Evolutionary conservation across 1,284 basidiomycete genomes (phyloP).

Genomic region (Malassezia furfur): DNA sequence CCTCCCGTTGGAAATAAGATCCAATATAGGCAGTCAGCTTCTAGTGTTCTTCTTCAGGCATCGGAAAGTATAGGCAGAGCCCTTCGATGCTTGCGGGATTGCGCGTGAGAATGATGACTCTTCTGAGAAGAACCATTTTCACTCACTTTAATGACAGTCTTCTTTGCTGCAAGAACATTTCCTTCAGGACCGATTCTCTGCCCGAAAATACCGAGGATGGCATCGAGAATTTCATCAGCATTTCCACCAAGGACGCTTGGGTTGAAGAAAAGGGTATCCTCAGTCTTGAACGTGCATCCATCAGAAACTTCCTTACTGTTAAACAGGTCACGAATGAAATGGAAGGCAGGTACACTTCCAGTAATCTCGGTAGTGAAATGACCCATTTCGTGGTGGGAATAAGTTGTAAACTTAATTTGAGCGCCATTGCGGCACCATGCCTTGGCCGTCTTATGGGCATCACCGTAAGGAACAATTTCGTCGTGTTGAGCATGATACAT

Average conservation of each 20-base stretch:
- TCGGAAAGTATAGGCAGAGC: constrained; percentile 6
- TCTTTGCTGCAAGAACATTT: neutral
- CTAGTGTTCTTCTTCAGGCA: no score
- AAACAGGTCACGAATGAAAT: neutral
- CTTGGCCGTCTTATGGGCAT: neutral
- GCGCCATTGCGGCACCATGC: neutral
- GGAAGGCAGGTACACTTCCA: neutral
- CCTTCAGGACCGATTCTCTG: neutral
- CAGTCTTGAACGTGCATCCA: neutral
- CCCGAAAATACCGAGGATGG: neutral
- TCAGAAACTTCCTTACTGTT: neutral
- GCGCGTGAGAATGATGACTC: no score
- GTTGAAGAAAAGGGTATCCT: neutral
- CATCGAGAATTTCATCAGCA: neutral
- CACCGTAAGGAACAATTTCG: neutral
- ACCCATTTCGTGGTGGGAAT: neutral
- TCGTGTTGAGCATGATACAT: neutral
- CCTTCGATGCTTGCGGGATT: no score
- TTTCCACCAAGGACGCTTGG: neutral
- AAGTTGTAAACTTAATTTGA: neutral
- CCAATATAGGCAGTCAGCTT: no score
- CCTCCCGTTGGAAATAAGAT: no score
- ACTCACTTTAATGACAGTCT: neutral
- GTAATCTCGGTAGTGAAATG: neutral
- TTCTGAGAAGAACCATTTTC: no score